phyloP scores from a whole-genome alignment of 169 alveolate genomes.

The Pseudocohnilembus persalinus region DNA sequence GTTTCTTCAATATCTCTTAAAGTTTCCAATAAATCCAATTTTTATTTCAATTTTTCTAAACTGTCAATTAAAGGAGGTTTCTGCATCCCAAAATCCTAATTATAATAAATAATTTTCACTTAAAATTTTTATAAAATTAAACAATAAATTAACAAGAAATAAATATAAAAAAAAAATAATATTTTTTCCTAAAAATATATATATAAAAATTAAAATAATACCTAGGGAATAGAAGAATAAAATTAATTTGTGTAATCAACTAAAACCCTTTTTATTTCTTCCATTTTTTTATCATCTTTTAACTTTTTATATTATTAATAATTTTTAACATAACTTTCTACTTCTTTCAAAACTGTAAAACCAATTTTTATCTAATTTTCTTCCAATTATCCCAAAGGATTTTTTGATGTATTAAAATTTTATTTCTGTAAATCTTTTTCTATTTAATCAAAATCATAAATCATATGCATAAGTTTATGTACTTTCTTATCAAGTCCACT shows the following conservation, averaged over 20 bases:
- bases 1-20: too few species aligned
- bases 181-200: not conserved
- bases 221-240: not conserved
- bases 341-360: slow-evolving; percentile 1
- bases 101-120: too few species aligned
- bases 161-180: not conserved
- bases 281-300: not conserved
- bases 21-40: too few species aligned
- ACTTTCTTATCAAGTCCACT: too few species aligned
- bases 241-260: not conserved
- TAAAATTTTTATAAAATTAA: too few species aligned
- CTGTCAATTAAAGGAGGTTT: too few species aligned
- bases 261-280: not conserved
- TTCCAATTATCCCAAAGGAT: slow-evolving; percentile 7
- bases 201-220: not conserved
- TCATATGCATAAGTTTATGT: too few species aligned
- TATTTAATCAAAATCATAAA: too few species aligned
- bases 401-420: not conserved
- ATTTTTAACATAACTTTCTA: not conserved
- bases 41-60: too few species aligned
- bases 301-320: not conserved
- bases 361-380: not conserved
- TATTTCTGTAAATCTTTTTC: too few species aligned
- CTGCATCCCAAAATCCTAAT: too few species aligned
- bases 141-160: too few species aligned